Percentiles rank a stretch among this genome's conserved stretches.
Conservation (phyloP, 495 filamentous ascomycete species). For the Beverwykella pulmonaria region DNA sequence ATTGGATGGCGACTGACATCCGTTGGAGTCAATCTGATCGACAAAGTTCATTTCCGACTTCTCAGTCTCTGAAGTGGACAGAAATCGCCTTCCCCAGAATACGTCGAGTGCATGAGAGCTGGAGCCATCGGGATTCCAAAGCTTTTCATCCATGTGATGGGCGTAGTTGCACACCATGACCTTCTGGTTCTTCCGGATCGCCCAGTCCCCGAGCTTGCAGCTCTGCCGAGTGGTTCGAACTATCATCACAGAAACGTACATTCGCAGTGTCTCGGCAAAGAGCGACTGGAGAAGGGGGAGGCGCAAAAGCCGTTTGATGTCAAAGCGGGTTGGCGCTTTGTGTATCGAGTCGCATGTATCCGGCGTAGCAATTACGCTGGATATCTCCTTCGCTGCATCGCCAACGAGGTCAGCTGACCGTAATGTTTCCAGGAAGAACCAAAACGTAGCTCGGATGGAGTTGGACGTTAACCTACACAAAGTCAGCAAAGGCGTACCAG, state of each 20-base stretch:
- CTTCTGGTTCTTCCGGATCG: not conserved
- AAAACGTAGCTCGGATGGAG: too few species aligned
- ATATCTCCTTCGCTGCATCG: too few species aligned
- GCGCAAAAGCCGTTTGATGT: not conserved
- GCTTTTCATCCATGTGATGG: constrained; percentile 22
- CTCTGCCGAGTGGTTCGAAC: not conserved
- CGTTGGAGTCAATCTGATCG: too few species aligned
- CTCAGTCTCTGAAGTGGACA: constrained; percentile 18
- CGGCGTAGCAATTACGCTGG: too few species aligned
- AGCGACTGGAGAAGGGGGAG: constrained; percentile 27
- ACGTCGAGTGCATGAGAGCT: constrained; percentile 40
- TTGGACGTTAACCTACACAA: too few species aligned
- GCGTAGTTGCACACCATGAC: not conserved
- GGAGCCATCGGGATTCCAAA: constrained; percentile 29
- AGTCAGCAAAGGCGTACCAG: too few species aligned
- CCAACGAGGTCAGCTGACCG: too few species aligned
- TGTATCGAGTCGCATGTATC: not conserved
- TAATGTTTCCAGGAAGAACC: too few species aligned
- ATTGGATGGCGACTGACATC: too few species aligned
- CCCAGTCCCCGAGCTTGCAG: not conserved
- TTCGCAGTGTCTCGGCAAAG: constrained; percentile 28
- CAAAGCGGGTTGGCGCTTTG: not conserved
- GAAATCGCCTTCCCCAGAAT: constrained; percentile 50
- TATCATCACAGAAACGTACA: constrained; percentile 17
- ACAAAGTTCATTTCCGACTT: too few species aligned